Evolutionary conservation across 2,329 filamentous ascomycete genomes (phyloP), one percentile per base, ranked within the genome.

Genomic region (Meredithiella fracta): DNA sequence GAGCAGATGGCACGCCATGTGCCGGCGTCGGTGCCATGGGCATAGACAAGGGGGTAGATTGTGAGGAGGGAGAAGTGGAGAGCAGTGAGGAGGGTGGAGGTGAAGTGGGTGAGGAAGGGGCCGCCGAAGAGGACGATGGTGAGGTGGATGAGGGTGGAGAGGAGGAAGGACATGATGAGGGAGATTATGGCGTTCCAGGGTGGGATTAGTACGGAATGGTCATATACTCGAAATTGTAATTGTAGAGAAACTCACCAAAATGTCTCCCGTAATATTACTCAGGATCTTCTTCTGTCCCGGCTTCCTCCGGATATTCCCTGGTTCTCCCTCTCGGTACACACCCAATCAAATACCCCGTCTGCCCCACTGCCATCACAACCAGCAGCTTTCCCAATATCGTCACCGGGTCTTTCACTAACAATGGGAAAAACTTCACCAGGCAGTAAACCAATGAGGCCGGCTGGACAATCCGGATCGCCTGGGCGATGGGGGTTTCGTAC

Each of bases 51-150:
- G 2, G 88, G 88, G 58, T 90, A 83, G 0, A 86, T 74, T 17
- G 80, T 79, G 11, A 98, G 79, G 0, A 95, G 69, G 9, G 89
- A 79, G 59, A 97, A 78, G 67, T 97, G 90, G 1, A 84, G 77
- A 2, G 87, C 85, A 67, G 83, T 85, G 37, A 96, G 80, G 31
- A 86, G 66, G 1, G 92, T 98, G 61, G 94, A 84, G 3, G 74
- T 66, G 53, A 84, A 71, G 67, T 96, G 86, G 0, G 86, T 87
- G 31, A 91, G 86, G 54, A 94, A 73, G 0, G 92, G 92, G 6
- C 91, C 92, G 64, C 92, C 92, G 68, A 96, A 94, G 62, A 97
- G 84, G 64, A 97, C 75, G 63, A 94, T 77, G 38, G 82, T 69
- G 47, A 79, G 66, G 66, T 82, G 74, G 22, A 83, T 63, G 26